phyloP scores from a whole-genome alignment of 2,329 filamentous ascomycete genomes.

The Trichoderma harzianum region DNA sequence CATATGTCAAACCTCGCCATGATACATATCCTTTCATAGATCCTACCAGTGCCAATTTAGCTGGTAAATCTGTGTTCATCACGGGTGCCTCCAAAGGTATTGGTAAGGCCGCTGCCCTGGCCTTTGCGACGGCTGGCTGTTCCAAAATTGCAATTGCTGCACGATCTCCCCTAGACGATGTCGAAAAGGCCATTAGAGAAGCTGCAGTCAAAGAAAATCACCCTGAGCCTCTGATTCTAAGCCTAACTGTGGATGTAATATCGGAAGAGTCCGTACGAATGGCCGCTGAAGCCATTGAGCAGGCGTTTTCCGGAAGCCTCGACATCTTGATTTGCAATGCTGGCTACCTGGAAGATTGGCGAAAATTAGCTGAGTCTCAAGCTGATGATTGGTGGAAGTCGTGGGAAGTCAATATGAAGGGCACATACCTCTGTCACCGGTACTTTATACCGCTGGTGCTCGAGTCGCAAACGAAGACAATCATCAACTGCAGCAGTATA shows the following conservation, averaged over 20 bases:
- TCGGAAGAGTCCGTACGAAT: slow-evolving; percentile 32
- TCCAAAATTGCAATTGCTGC: slow-evolving; percentile 51
- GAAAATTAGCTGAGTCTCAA: slow-evolving; percentile 36
- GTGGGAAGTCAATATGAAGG: slow-evolving; percentile 40
- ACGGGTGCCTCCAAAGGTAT: slow-evolving; percentile 55
- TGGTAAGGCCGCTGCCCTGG: slow-evolving; percentile 51
- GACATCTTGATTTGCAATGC: slow-evolving; percentile 46
- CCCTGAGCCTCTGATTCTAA: slow-evolving; percentile 35
- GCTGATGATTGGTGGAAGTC: slow-evolving; percentile 44
- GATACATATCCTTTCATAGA: slow-evolving; percentile 54
- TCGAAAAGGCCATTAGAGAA: slow-evolving; percentile 35
- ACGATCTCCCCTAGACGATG: slow-evolving; percentile 43
- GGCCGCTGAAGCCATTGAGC: slow-evolving; percentile 29
- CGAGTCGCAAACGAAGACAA: neutral
- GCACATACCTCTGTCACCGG: slow-evolving; percentile 42
- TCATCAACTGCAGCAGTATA: slow-evolving; percentile 3
- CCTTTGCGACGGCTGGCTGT: slow-evolving; percentile 53
- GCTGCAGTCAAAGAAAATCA: slow-evolving; percentile 22
- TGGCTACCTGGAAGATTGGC: slow-evolving; percentile 38
- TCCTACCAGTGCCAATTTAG: slow-evolving; percentile 34
- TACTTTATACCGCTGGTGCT: slow-evolving; percentile 44
- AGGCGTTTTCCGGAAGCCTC: slow-evolving; percentile 29
- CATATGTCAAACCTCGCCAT: slow-evolving; percentile 16
- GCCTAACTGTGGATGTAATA: slow-evolving; percentile 39
- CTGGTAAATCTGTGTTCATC: slow-evolving; percentile 44